Conservation (phyloP, 1,139 yeast genomes). For the Kodamaea suecica region DNA sequence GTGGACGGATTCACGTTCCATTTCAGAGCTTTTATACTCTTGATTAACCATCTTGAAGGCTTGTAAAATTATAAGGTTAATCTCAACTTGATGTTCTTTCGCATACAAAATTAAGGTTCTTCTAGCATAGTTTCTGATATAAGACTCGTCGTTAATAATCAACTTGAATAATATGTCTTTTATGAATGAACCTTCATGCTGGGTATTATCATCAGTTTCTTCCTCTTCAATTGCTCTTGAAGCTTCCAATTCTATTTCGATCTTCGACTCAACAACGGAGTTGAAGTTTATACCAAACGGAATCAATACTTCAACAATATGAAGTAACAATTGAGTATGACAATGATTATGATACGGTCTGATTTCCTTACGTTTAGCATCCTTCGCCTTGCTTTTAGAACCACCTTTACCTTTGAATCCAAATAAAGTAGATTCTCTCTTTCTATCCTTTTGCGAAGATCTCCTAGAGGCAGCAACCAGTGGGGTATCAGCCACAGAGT, state of each 20-base stretch:
- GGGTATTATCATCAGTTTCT: slow-evolving; percentile 15
- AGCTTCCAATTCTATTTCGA: slow-evolving; percentile 11
- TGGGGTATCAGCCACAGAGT: slow-evolving; percentile 9
- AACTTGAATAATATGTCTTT: slow-evolving; percentile 32
- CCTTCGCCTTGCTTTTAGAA: slow-evolving; percentile 21
- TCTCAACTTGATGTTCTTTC: slow-evolving; percentile 31
- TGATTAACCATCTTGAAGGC: slow-evolving; percentile 33
- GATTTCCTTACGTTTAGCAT: slow-evolving; percentile 18
- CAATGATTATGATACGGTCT: slow-evolving; percentile 29
- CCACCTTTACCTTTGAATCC: slow-evolving; percentile 25
- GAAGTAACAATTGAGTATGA: slow-evolving; percentile 28
- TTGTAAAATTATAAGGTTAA: slow-evolving; percentile 35
- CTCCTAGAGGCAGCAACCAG: slow-evolving; percentile 7
- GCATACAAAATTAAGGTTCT: slow-evolving; percentile 34
- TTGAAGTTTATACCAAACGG: slow-evolving; percentile 41
- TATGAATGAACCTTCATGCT: slow-evolving; percentile 23
- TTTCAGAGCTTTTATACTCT: slow-evolving; percentile 26
- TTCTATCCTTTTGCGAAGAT: slow-evolving; percentile 14
- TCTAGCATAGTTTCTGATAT: slow-evolving; percentile 38
- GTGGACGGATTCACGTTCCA: slow-evolving; percentile 16
- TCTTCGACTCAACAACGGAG: slow-evolving; percentile 15
- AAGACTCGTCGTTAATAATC: slow-evolving; percentile 31
- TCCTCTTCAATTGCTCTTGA: slow-evolving; percentile 21
- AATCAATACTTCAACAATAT: slow-evolving; percentile 30
- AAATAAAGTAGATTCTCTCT: slow-evolving; percentile 29